These are phyloP conservation scores for Leccinum incarnatum DNA, from an alignment of 768 basidiomycete genomes.

Conservation along the genomic window DNA sequence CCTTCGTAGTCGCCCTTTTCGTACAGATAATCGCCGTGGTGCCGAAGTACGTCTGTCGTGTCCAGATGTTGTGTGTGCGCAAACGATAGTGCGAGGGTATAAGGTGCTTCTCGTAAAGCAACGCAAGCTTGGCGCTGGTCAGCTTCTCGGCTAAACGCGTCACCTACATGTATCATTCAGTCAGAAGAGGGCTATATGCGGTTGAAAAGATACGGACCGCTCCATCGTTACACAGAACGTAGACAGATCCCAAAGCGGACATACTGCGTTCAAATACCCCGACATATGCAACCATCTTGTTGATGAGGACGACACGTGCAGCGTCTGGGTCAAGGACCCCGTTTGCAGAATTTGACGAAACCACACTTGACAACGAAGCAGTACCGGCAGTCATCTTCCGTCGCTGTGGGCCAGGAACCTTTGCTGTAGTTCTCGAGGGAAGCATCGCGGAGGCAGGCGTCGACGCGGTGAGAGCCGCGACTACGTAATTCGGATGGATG, in stretches of 20 bases:
- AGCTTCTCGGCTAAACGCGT: slow-evolving; percentile 72
- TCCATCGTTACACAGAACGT: too few relatives aligned
- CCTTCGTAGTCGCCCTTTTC: slow-evolving; percentile 88
- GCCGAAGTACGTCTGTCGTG: slow-evolving; percentile 84
- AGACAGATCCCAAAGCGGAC: too few relatives aligned
- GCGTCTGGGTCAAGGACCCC: slow-evolving; percentile 46
- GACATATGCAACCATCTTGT: too few relatives aligned
- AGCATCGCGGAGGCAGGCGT: slow-evolving; percentile 52
- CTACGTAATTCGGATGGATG: slow-evolving; percentile 75
- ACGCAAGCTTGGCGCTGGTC: slow-evolving; percentile 80
- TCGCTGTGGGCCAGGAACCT: slow-evolving; percentile 30
- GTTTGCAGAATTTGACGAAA: slow-evolving; percentile 39
- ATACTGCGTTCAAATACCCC: too few relatives aligned
- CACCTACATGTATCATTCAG: slow-evolving; percentile 40
- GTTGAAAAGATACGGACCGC: too few relatives aligned
- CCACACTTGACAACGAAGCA: not conserved
- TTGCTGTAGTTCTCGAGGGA: slow-evolving; percentile 56
- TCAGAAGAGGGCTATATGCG: not conserved
- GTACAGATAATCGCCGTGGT: slow-evolving; percentile 92
- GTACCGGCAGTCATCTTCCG: slow-evolving; percentile 21
- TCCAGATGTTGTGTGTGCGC: slow-evolving; percentile 80
- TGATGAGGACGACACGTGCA: too few relatives aligned
- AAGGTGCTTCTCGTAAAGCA: slow-evolving; percentile 80
- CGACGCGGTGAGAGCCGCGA: slow-evolving; percentile 87
- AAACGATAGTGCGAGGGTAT: slow-evolving; percentile 74